These are phyloP conservation scores for Polytrichum commune DNA, from an alignment of 225 moss, liverwort and hornwort species.

Conservation along the genomic window DNA sequence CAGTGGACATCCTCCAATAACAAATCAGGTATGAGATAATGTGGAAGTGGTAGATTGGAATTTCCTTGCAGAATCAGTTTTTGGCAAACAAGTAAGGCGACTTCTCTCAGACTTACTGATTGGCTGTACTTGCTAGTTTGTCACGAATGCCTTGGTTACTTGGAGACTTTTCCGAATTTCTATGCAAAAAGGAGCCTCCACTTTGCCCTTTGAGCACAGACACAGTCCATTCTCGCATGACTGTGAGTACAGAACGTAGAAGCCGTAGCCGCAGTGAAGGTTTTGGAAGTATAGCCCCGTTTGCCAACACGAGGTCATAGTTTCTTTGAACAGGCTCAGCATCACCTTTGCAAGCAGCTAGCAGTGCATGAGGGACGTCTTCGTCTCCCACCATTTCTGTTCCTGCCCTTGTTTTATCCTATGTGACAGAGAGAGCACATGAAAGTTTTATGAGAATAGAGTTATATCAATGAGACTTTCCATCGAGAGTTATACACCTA, in stretches of 20 bases:
- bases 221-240: constrained; percentile 92
- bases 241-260: constrained; percentile 87
- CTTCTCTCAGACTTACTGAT: constrained; percentile 10
- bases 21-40: too few relatives aligned
- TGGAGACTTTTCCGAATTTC: constrained; percentile 54
- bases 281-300: constrained; percentile 88
- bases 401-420: constrained; percentile 68
- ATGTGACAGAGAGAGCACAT: constrained; percentile 1
- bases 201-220: constrained; percentile 52
- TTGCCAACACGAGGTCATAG: constrained; percentile 88
- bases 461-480: too few relatives aligned
- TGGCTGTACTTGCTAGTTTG: constrained; percentile 79
- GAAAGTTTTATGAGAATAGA: too few relatives aligned
- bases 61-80: too few relatives aligned
- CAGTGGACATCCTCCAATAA: too few relatives aligned
- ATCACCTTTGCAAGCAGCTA: constrained; percentile 84
- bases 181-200: constrained; percentile 54
- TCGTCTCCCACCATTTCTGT: constrained; percentile 78
- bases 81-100: too few relatives aligned
- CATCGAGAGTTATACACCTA: too few relatives aligned
- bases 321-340: constrained; percentile 94
- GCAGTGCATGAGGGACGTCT: constrained; percentile 82
- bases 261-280: constrained; percentile 79
- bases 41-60: too few relatives aligned
- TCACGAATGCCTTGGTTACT: constrained; percentile 81